Percentiles rank a stretch among this genome's conserved stretches.
Conservation (phyloP, 371 early-diverging fungal species). For the Rhizomucor miehei region DNA sequence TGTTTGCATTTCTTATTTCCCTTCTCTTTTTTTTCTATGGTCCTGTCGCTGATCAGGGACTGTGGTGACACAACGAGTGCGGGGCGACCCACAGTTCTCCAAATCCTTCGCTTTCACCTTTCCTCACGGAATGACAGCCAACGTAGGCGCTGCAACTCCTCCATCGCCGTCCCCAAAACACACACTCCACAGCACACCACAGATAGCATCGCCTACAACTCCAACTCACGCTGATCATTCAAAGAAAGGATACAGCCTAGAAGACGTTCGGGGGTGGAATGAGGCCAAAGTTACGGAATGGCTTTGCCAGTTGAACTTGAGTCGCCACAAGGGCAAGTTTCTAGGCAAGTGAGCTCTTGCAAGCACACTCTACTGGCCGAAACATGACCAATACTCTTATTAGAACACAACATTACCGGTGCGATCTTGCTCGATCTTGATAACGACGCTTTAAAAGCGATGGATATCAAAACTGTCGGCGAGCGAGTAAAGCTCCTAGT, state of each 20-base stretch:
- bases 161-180: constrained; percentile 19
- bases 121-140: too few species aligned
- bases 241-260: constrained; percentile 37
- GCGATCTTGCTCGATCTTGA: constrained; percentile 79
- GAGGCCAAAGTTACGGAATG: constrained; percentile 70
- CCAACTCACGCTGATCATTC: constrained; percentile 41
- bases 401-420: constrained; percentile 78
- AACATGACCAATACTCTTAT: neutral
- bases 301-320: constrained; percentile 71
- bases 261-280: constrained; percentile 66
- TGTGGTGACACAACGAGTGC: too few species aligned
- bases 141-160: constrained; percentile 1
- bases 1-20: neutral
- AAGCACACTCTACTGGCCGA: neutral
- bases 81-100: too few species aligned
- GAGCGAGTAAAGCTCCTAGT: constrained; percentile 76
- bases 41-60: too few species aligned
- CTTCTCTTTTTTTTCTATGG: too few species aligned
- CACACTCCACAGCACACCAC: constrained; percentile 11
- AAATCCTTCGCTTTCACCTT: too few species aligned
- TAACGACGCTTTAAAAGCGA: constrained; percentile 76
- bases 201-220: constrained; percentile 43
- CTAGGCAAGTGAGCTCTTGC: constrained; percentile 35
- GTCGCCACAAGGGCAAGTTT: constrained; percentile 66
- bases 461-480: constrained; percentile 81